phyloP scores from a whole-genome alignment of 2,329 filamentous ascomycete genomes.

The Alternaria gansuensis region DNA sequence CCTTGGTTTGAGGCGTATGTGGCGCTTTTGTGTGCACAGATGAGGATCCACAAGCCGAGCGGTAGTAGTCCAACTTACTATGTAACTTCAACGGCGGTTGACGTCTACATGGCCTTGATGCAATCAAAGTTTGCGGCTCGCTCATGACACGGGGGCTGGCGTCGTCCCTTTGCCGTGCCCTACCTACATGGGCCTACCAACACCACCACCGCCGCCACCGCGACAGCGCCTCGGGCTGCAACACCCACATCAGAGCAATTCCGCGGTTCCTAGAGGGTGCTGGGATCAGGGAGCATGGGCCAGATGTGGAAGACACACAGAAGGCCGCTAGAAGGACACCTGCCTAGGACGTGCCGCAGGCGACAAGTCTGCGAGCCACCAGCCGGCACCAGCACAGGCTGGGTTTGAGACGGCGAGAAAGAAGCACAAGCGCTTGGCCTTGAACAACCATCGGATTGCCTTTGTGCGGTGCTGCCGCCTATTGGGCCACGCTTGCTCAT shows the following conservation, averaged over 20 bases:
- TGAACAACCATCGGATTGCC: slow-evolving; percentile 25
- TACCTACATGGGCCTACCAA: no score
- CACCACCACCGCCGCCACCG: neutral
- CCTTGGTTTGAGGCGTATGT: slow-evolving; percentile 44
- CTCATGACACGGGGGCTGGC: neutral
- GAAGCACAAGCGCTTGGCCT: slow-evolving; percentile 11
- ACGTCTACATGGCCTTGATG: neutral
- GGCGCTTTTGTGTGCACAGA: slow-evolving; percentile 44
- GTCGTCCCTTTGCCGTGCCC: neutral
- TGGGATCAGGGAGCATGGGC: slow-evolving; percentile 25
- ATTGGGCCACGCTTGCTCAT: slow-evolving; percentile 27
- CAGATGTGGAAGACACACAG: slow-evolving; percentile 33
- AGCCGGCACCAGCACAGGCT: slow-evolving; percentile 29
- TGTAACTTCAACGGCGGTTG: neutral
- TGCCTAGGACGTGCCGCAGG: slow-evolving; percentile 32
- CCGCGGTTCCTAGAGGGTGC: slow-evolving; percentile 27
- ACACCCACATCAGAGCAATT: slow-evolving; percentile 16
- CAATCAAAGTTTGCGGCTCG: neutral
- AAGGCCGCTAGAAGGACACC: slow-evolving; percentile 41
- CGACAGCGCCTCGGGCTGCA: slow-evolving; percentile 13
- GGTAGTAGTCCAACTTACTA: slow-evolving; percentile 6
- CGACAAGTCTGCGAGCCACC: slow-evolving; percentile 33
- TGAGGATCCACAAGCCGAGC: slow-evolving; percentile 32
- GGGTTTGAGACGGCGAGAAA: slow-evolving; percentile 26
- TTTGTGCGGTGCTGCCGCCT: slow-evolving; percentile 12